phyloP scores from a whole-genome alignment of 768 basidiomycete species.

The Clitopilus hobsonii region DNA sequence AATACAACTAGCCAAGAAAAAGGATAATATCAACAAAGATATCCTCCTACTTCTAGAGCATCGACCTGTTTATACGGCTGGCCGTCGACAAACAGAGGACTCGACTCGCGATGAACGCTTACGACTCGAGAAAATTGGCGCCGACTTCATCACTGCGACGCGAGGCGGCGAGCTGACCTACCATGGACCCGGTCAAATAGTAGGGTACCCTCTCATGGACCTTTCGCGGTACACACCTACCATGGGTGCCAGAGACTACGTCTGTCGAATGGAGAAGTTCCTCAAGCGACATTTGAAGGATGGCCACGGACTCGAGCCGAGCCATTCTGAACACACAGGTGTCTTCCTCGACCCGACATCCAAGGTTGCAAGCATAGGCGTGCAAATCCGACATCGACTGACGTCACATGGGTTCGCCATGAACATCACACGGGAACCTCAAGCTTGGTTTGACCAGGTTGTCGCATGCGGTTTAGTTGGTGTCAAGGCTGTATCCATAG shows the following conservation, averaged over 20 bases:
- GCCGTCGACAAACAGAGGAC: slow-evolving; percentile 74
- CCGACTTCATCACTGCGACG: slow-evolving; percentile 78
- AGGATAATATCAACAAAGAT: slow-evolving; percentile 42
- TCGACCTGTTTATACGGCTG: slow-evolving; percentile 90
- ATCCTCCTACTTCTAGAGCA: slow-evolving; percentile 83
- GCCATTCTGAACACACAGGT: slow-evolving; percentile 80
- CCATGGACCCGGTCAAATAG: slow-evolving; percentile 96
- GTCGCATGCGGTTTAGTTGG: slow-evolving; percentile 89
- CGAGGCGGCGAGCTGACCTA: slow-evolving; percentile 95
- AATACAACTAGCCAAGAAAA: slow-evolving; percentile 53
- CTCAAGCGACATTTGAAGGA: slow-evolving; percentile 60
- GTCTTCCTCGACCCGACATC: slow-evolving; percentile 77
- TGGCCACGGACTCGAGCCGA: slow-evolving; percentile 51
- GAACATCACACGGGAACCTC: slow-evolving; percentile 81
- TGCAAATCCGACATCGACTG: slow-evolving; percentile 91
- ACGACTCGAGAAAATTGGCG: slow-evolving; percentile 73
- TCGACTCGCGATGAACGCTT: slow-evolving; percentile 52
- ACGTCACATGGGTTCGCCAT: slow-evolving; percentile 94
- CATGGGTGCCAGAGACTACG: slow-evolving; percentile 73
- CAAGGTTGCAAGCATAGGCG: slow-evolving; percentile 94
- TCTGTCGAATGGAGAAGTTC: slow-evolving; percentile 74
- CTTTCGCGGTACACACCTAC: slow-evolving; percentile 74
- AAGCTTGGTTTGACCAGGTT: slow-evolving; percentile 81
- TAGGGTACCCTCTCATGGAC: slow-evolving; percentile 93
- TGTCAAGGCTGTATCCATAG: slow-evolving; percentile 73